Evolutionary conservation across 345 rosid genomes (phyloP), one percentile per base, ranked within the genome.

Genomic region (thale cress (Arabidopsis thaliana)): DNA sequence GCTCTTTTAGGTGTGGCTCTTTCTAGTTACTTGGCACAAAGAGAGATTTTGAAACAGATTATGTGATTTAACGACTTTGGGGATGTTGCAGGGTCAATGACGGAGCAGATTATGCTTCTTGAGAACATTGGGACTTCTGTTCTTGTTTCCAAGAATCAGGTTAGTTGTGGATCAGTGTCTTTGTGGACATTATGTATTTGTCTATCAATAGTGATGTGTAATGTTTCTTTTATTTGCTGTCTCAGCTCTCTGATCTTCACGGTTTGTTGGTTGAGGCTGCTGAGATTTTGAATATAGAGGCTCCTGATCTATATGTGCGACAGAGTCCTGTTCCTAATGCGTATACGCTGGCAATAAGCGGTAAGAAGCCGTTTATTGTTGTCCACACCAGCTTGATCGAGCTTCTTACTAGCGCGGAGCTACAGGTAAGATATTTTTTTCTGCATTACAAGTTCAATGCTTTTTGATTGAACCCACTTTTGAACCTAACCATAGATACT

Each of bases 61-160:
- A 48, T 38, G 74, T 14, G 59, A 37, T 32, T 24, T 46, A 24
- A 50, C 12, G 41, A 57, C 24, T 55, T 11, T 36, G 62, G 62
- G 11, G 12, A 10, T 74, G 67, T 59, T 84, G 82, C 87, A 93
- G 97, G 96, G 40, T 60, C 86, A 58, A 62, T 83, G 79, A 82
- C 97, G 4, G 97, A 95, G 84, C 99, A 95, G 81, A 84, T 95
- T 81, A 95, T 95, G 99, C 88, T 95, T 77, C 96, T 91, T 33
- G 99, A 95, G 85, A 95, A 95, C 76, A 95, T 95, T 72, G 99
- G 99, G 36, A 91, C 97, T 78, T 95, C 99, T 3, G 93, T 95
- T 79, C 93, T 86, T 68, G 99, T 91, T 66, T 91, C 99, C 5
- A 79, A 87, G 79, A 85, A 84, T 38, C 99, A 94, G 97, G 97